Evolutionary conservation across 768 basidiomycete species (phyloP), one percentile per base, ranked within the genome.

Genomic region (Boletus reticulatus): DNA sequence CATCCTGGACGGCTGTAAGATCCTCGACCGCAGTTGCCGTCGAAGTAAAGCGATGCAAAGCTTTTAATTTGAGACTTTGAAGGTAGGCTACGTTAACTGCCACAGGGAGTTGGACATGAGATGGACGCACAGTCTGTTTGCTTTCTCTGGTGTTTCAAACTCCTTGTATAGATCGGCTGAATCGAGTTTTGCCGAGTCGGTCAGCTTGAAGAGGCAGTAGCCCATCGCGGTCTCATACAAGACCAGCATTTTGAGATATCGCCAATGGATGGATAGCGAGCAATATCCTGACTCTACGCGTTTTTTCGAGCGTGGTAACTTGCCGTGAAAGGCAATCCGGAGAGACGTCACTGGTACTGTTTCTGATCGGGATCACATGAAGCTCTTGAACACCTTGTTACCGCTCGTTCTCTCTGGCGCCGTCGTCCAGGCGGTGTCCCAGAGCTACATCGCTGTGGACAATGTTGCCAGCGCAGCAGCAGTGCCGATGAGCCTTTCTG

Each of bases 21-120:
- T 99, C 97, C 75, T 98, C 97, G 12, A 99, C 96, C 20, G 97
- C 97, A 13, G 87, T 87, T 24, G 94, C 97, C 16, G 97, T 99
- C 34, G 95, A 96, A 20, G 89, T 89, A 74, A 99, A 99, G 49
- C 94, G 90, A 76, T 99, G 97, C 48, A 98, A 77, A 36, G 94
- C 93, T 72, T 95, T 94, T 53, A 99, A 78, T 74, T 96, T 97
- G 56, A 99, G 78, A 52, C 96, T 98, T 61, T 38, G 39, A n/a
- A 57, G 20, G 16, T 43, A 50, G 42, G 36, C n/a, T 17, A 27
- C 11, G 32, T 64, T 46, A 64, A 53, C 48, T 44, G 52, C n/a
- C 55, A 44, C 41, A 56, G 29, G 31, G 31, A 50, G 48, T 53
- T 52, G 4, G 47, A 71, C 46, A 48, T 42, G 39, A 50, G 50